Evolutionary conservation across 139 green algal genomes (phyloP).

Genomic region (Zygnema circumcarinatum): DNA sequence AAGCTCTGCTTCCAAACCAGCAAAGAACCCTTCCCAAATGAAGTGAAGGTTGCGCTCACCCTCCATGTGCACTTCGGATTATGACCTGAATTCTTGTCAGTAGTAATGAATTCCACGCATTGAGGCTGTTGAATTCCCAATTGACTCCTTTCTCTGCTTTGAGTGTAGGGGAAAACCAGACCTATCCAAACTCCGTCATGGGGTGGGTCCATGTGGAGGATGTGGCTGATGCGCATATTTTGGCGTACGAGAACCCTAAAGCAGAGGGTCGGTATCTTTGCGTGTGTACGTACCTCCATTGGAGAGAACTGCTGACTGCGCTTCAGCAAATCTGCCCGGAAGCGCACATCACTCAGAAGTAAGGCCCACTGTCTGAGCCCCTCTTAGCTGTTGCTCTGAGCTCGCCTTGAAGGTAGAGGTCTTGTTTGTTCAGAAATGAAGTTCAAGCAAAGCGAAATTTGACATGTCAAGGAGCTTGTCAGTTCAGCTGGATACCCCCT

Average conservation of each 20-base stretch:
- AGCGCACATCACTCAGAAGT: neutral
- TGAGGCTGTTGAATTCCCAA: too few species aligned
- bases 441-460: neutral
- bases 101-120: too few species aligned
- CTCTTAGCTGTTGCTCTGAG: neutral
- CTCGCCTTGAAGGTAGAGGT: neutral
- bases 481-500: neutral
- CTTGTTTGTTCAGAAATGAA: neutral
- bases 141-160: too few species aligned
- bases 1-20: too few species aligned
- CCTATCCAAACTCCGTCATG: slow-evolving; percentile 10
- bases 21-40: too few species aligned
- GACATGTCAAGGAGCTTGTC: neutral
- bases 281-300: neutral
- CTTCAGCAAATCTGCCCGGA: neutral
- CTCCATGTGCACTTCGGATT: too few species aligned
- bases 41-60: too few species aligned
- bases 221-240: neutral
- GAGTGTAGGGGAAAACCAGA: neutral
- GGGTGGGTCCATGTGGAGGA: slow-evolving; percentile 25
- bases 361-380: neutral
- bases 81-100: too few species aligned
- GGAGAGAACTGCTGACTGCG: neutral
- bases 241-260: slow-evolving; percentile 10
- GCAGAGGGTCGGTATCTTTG: neutral